phyloP scores from a whole-genome alignment of 306 rosid genomes.

The Echinosophora koreensis region DNA sequence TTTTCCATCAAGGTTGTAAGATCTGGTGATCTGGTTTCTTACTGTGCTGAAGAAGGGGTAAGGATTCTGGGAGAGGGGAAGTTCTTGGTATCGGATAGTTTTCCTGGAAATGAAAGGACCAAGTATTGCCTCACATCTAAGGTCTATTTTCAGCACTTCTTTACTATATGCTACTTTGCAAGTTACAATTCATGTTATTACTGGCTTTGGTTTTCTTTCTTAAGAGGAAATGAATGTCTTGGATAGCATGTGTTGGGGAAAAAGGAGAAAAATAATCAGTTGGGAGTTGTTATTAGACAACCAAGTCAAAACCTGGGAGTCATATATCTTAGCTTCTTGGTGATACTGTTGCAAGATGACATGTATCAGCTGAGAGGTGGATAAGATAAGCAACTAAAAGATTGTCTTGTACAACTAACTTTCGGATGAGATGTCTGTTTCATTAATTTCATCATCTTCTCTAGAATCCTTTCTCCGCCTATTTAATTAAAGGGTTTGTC shows the following conservation, averaged over 20 bases:
- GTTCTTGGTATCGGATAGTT: slow-evolving; percentile 95
- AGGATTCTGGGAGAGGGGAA: slow-evolving; percentile 97
- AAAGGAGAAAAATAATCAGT: neutral
- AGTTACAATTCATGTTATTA: neutral
- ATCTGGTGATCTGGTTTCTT: slow-evolving; percentile 96
- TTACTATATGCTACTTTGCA: neutral
- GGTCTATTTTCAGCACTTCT: slow-evolving; percentile 54
- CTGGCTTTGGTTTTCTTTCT: neutral
- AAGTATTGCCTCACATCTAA: slow-evolving; percentile 97
- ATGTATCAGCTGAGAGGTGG: neutral
- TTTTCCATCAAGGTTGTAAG: slow-evolving; percentile 85
- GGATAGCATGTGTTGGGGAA: neutral
- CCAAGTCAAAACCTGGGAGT: neutral
- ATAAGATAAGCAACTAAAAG: slow-evolving; percentile 2
- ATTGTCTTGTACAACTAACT: neutral
- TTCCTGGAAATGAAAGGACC: slow-evolving; percentile 98
- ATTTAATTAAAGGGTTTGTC: neutral
- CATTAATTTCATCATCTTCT: neutral
- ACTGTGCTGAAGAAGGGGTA: slow-evolving; percentile 94
- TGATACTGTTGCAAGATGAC: slow-evolving; percentile 6
- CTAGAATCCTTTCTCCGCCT: neutral
- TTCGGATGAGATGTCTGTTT: neutral
- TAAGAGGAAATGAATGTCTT: neutral
- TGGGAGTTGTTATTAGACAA: neutral
- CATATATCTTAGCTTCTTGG: neutral